Conservation (phyloP, 2,329 filamentous ascomycete species). For the Cordyceps cateniannulata region DNA sequence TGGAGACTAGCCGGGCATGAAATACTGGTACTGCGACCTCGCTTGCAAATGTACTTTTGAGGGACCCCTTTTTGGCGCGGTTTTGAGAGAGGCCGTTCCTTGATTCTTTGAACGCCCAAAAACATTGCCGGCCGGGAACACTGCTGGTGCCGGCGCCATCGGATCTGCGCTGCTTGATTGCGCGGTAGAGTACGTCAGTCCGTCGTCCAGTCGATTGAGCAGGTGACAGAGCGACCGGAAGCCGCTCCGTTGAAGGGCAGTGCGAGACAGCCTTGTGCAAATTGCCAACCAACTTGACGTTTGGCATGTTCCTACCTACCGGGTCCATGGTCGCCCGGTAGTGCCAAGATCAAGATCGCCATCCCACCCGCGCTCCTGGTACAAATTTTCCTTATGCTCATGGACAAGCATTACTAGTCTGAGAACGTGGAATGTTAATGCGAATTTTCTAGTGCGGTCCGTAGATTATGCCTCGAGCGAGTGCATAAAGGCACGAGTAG, state of each 20-base stretch:
- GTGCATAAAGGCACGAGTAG: not conserved
- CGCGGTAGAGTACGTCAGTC: not conserved
- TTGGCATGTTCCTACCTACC: not conserved
- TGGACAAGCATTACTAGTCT: not conserved
- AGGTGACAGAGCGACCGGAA: not conserved
- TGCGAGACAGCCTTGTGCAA: not conserved
- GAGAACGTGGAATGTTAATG: not conserved
- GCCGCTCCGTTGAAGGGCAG: not conserved
- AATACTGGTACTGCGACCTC: not conserved
- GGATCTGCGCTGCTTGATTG: not conserved
- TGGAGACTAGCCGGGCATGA: not conserved
- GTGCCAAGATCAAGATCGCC: conserved; percentile 4
- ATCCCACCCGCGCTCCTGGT: not conserved
- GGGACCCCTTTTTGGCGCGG: not conserved
- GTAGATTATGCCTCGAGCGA: not conserved
- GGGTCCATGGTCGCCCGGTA: not conserved
- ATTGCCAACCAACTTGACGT: not conserved
- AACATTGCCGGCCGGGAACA: not conserved
- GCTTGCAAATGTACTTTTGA: not conserved
- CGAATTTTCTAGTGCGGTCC: not conserved
- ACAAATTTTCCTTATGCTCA: not conserved
- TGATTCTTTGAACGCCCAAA: too few relatives aligned
- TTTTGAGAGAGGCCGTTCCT: not conserved
- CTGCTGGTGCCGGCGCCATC: not conserved
- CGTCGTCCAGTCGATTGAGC: not conserved